Base-by-base conservation (phyloP, 2,329 filamentous ascomycete genomes). In the Teratosphaeria viscida region DNA sequence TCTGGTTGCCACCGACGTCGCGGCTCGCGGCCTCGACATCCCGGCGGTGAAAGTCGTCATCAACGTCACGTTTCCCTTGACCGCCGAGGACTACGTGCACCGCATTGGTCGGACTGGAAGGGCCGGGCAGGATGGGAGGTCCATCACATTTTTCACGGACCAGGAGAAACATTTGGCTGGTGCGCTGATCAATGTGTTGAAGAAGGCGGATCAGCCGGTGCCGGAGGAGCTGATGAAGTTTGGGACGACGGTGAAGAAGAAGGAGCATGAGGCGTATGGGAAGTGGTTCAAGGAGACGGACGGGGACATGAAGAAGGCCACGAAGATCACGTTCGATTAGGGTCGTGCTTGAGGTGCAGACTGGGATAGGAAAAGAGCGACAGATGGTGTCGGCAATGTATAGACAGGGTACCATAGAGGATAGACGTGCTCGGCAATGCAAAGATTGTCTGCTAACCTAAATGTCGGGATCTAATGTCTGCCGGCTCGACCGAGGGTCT, bases 181-280 rank as follows among this genome's bases (percentile, higher is more conserved):
- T 76, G 88, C 86, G 84, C 79, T 99, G 67, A 88, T 97, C 78
- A 97, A 97, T 73, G 91, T 99, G 59, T 83, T 99, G 63, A 95
- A 89, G 76, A 89, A 86, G n/a, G 92, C 94, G 27, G 90, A 90
- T 65, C 94, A 99, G 75, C 82, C 85, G 12, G 90, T 99, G 0
- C 94, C 94, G 2, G 90, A 96, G 52, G 88, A 90, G 29, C 79
- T 99, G 43, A 80, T 97, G 73, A 96, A 95, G 77, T 99, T 96
- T 67, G 94, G 94, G 69, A 95, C 91, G 26, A 97, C 92, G 0
- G 94, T 99, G 57, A 99, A 97, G 85, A 96, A 95, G 85, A 97
- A 97, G 90, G 84, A 86, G 55, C 94, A 99, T 77, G 89, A 91
- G 70, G 88, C 89, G 55, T 99, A 97, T 72, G 94, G 94, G 60